Base-by-base conservation (phyloP, 2,329 filamentous ascomycete species). In the Botryotinia calthae region DNA sequence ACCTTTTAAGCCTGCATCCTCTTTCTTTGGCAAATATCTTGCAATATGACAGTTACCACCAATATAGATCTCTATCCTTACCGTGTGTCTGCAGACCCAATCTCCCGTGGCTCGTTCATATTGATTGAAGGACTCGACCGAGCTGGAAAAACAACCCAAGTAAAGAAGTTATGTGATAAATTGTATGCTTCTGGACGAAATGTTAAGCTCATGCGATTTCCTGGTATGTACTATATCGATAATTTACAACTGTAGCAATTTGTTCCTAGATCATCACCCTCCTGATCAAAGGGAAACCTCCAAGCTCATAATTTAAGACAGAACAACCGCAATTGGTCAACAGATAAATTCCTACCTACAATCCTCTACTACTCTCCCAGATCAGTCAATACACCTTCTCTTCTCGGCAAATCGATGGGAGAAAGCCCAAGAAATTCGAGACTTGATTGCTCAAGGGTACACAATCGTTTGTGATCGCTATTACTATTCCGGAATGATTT, bases 401-500 rank as follows among this genome's bases (percentile, higher is more conserved):
- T 93, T 93, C 82, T 90, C 89, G 20, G 90, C 91, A 14, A 93
- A 93, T 79, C 85, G 91, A 65, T 93, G 91, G 91, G 91, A 93
- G 72, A 78, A 79, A 65, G 76, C 78, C 2, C 25, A 70, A 31
- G 70, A 83, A 67, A 90, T 91, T 63, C 79, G 84, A 28, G 72
- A 82, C 1, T 84, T 88, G 9, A 82, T 98, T 9, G 83, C 85
- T 0, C 82, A 85, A 1, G 95, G 95, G 14, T 90, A 86, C 31
- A 96, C 89, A 0, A 87, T 99, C 46, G 85, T 99, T 56, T 90
- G 95, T 77, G 96, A 99, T 82, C 90, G 96, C 65, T 99, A 98
- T 84, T 97, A 97, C 81, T 95, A 97, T 84, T 96, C 93, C 31
- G 96, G 96, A 71, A 93, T 95, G 73, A 94, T 98, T 67, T 99